A percentile compares a stretch with the other conserved stretches of the same genome.
Evolutionary conservation across 2,329 filamentous ascomycete genomes (phyloP).

Genomic region (Davidsoniella neocaledoniae): DNA sequence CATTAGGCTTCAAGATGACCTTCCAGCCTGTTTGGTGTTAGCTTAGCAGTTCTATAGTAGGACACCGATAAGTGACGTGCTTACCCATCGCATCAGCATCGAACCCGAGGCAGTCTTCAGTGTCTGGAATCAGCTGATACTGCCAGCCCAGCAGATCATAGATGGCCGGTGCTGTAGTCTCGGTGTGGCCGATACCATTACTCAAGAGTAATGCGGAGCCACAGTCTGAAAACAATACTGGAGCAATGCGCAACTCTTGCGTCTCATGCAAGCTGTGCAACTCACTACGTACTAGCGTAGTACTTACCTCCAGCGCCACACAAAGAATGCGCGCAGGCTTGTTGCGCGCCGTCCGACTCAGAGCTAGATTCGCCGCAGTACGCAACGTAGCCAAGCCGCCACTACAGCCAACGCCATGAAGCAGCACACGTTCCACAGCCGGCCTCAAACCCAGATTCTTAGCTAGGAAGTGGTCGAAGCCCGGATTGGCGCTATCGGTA

Average conservation of each 20-base stretch:
- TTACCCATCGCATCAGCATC: conserved; percentile 44
- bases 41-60: conserved; percentile 2
- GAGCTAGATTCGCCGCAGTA: conserved; percentile 48
- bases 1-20: conserved; percentile 43
- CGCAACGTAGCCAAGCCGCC: conserved; percentile 45
- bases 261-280: conserved; percentile 42
- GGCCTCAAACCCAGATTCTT: conserved; percentile 39
- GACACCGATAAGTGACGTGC: conserved; percentile 13
- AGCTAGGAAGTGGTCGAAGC: conserved; percentile 48
- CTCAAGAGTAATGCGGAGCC: conserved; percentile 48
- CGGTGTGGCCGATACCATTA: conserved; percentile 38
- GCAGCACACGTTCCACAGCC: conserved; percentile 44
- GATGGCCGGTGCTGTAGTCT: conserved; percentile 22
- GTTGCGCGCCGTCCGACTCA: conserved; percentile 41
- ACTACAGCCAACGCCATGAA: conserved; percentile 50
- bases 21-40: conserved; percentile 37
- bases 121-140: conserved; percentile 43
- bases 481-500: conserved; percentile 52
- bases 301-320: conserved; percentile 46
- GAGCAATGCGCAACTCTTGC: conserved; percentile 47
- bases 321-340: conserved; percentile 47
- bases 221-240: conserved; percentile 52
- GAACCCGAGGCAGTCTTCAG: conserved; percentile 46
- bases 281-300: conserved; percentile 45
- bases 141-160: conserved; percentile 52